Evolutionary conservation across 805 yeast species (phyloP), one percentile per base, ranked within the genome.

Genomic region (Cyberlindnera subsufficiens): DNA sequence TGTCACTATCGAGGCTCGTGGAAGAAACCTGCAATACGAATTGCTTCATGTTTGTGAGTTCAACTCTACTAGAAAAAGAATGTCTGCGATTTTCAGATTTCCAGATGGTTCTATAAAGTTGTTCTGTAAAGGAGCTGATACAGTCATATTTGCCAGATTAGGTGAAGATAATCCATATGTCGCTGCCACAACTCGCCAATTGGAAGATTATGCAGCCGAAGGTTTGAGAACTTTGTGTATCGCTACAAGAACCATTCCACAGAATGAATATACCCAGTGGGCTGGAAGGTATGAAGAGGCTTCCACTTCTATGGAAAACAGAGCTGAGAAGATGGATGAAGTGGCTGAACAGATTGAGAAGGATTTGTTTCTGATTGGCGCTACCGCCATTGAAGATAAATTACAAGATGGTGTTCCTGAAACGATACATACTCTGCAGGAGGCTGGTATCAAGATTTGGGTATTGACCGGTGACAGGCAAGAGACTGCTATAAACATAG

Each of bases 351-450:
- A 79, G 42, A 89, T 93, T 48, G 99, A 93, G 62, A 74, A 69
- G 31, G 83, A 86, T 47, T 67, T 93, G 51, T 82, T 81, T 47
- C 66, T 93, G 32, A 67, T 93, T 15, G 99, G 99, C 32, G 98
- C 98, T 2, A 95, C 99, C 31, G 99, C 99, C 1, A 93, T 93
- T 59, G 99, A 93, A 62, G 99, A 93, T 62, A 91, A 93, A 59
- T 69, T 93, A 38, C 99, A 93, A 67, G 98, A 91, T 44, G 99
- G 97, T 33, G 99, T 93, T 17, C 98, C 99, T 2, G 99, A 93
- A 52, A 89, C 99, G 1, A 95, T 93, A 47, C 93, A 87, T 51
- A 86, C 95, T 6, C 72, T 93, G 43, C 99, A 95, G 61, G 88
- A 85, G 43, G 99, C 99, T 0, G 98, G 98, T 14, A 90, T 95